These are phyloP conservation scores for Nakaseomyces bracarensis DNA, from an alignment of 1,139 yeast genomes.

Conservation along the genomic window DNA sequence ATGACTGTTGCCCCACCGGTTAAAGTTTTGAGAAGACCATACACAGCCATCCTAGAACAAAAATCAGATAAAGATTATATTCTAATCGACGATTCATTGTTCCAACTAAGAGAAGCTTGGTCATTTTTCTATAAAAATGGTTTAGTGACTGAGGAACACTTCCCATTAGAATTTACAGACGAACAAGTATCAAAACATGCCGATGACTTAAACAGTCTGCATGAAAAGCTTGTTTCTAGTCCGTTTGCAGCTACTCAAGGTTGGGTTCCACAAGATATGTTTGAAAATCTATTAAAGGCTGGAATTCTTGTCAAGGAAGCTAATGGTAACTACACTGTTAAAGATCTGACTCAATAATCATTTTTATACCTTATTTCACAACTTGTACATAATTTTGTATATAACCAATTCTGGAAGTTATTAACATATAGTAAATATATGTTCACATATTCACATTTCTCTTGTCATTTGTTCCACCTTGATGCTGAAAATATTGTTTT, in stretches of 20 bases:
- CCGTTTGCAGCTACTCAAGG: conserved; percentile 92
- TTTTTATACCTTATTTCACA: neutral
- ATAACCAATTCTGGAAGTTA: too few relatives aligned
- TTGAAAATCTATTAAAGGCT: conserved; percentile 56
- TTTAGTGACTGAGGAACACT: conserved; percentile 39
- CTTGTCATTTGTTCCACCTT: too few relatives aligned
- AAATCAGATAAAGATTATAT: conserved; percentile 57
- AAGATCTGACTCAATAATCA: conserved; percentile 6
- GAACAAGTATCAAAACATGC: conserved; percentile 50
- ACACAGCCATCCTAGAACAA: conserved; percentile 55
- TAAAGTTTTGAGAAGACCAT: conserved; percentile 58
- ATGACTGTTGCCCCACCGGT: conserved; percentile 74
- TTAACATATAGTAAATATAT: too few relatives aligned
- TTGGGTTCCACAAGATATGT: conserved; percentile 93
- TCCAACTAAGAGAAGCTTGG: conserved; percentile 74
- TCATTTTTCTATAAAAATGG: conserved; percentile 56
- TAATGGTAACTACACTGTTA: conserved; percentile 38
- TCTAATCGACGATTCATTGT: conserved; percentile 55
- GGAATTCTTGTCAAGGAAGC: conserved; percentile 49
- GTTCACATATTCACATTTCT: too few relatives aligned
- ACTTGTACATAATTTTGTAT: neutral
- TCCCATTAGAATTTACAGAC: conserved; percentile 55
- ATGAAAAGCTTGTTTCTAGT: conserved; percentile 52
- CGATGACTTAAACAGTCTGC: conserved; percentile 54
- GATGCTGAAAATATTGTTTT: neutral